Evolutionary conservation across 78 protist genomes (phyloP).

Genomic region (Dictyostelium citrinum): DNA sequence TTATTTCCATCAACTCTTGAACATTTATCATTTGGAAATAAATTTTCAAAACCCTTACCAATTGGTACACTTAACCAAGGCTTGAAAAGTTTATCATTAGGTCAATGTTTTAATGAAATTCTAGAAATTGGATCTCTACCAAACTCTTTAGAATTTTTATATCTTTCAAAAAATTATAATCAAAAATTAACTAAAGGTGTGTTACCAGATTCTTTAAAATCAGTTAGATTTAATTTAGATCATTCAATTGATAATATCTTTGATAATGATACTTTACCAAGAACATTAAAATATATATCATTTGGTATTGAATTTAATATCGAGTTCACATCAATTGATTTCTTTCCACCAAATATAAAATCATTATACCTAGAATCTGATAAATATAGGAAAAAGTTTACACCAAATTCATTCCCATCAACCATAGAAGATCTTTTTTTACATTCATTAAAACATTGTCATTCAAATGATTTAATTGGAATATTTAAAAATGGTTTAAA

Average conservation of each 20-base stretch:
- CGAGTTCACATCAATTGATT: not conserved
- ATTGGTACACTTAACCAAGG: not conserved
- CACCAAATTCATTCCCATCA: not conserved
- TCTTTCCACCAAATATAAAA: not conserved
- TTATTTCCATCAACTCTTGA: not conserved
- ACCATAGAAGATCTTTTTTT: not conserved
- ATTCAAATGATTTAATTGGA: not conserved
- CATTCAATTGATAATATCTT: not conserved
- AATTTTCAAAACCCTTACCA: not conserved
- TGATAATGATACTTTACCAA: not conserved
- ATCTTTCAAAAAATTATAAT: not conserved
- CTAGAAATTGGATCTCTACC: not conserved
- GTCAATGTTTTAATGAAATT: not conserved
- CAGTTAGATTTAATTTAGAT: not conserved
- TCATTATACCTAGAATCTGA: not conserved
- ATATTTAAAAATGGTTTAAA: not conserved
- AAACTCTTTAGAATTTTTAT: not conserved
- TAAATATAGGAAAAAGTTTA: too few relatives aligned
- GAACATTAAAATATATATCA: not conserved
- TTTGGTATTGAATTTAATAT: not conserved
- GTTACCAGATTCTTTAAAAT: not conserved
- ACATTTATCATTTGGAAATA: not conserved
- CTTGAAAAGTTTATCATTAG: not conserved
- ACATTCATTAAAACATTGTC: not conserved
- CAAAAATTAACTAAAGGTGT: not conserved